phyloP scores from a whole-genome alignment of 352 stramenopile genomes.

The Phytophthora pistaciae region DNA sequence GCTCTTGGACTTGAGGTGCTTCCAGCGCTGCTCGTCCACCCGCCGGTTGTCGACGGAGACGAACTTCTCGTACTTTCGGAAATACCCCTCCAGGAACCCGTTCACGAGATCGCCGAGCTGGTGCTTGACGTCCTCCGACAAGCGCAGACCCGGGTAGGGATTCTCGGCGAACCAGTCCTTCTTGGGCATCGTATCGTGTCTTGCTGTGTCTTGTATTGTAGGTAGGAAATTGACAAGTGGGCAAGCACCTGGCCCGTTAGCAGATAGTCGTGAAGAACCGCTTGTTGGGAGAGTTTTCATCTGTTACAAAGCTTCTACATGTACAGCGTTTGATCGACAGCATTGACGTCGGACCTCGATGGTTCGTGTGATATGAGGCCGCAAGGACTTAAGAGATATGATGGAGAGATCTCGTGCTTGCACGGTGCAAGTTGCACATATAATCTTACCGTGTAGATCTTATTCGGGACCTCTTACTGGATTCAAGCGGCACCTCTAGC shows the following conservation, averaged over 20 bases:
- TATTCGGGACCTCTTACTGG: background rate
- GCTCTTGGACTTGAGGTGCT: slow-evolving; percentile 50
- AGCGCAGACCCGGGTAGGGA: slow-evolving; percentile 37
- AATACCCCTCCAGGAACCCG: slow-evolving; percentile 37
- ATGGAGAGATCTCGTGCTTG: background rate
- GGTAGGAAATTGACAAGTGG: background rate
- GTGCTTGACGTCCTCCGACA: slow-evolving; percentile 29
- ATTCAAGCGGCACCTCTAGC: background rate
- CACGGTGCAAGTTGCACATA: background rate
- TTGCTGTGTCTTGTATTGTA: background rate
- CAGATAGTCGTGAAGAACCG: background rate
- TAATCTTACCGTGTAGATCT: background rate
- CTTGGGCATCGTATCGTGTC: slow-evolving; percentile 30
- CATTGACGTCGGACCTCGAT: background rate
- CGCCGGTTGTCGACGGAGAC: slow-evolving; percentile 29
- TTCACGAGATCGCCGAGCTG: slow-evolving; percentile 41
- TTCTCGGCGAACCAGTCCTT: slow-evolving; percentile 36
- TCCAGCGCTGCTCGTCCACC: slow-evolving; percentile 50
- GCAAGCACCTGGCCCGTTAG: background rate
- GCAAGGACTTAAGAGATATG: background rate
- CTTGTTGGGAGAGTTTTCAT: background rate
- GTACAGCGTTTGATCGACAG: background rate
- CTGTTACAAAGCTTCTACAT: background rate
- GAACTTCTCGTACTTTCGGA: slow-evolving; percentile 53
- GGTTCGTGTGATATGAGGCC: too few relatives aligned